A percentile compares a stretch with the other conserved stretches of the same genome.
Conservation (phyloP, 306 rosid genomes). For the Psophocarpus tetragonolobus region DNA sequence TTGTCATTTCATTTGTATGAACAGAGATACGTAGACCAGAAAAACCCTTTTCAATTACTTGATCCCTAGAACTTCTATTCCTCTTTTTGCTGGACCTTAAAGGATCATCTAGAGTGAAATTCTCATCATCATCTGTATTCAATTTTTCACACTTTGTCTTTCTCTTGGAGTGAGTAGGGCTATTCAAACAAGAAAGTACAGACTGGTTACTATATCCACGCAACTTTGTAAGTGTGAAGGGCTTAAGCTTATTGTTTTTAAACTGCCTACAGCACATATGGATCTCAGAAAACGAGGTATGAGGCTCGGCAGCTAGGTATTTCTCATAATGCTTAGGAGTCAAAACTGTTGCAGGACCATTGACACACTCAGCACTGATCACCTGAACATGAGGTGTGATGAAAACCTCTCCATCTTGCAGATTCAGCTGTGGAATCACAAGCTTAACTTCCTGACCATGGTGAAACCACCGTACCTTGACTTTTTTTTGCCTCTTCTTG, state of each 20-base stretch:
- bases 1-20: constrained; percentile 35
- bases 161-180: constrained; percentile 45
- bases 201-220: constrained; percentile 70
- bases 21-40: constrained; percentile 36
- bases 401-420: constrained; percentile 75
- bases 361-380: constrained; percentile 76
- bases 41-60: constrained; percentile 43
- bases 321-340: constrained; percentile 76
- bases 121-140: constrained; percentile 46
- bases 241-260: constrained; percentile 59
- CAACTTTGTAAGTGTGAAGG: constrained; percentile 69
- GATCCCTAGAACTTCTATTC: constrained; percentile 44
- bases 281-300: constrained; percentile 50
- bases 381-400: constrained; percentile 86
- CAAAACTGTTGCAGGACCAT: constrained; percentile 77
- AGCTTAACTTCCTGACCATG: constrained; percentile 61
- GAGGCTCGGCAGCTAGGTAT: constrained; percentile 43
- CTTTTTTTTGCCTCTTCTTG: constrained; percentile 71
- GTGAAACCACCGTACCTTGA: constrained; percentile 84
- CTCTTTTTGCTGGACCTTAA: constrained; percentile 46
- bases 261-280: constrained; percentile 72
- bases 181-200: constrained; percentile 52
- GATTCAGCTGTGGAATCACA: constrained; percentile 55
- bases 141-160: constrained; percentile 38
- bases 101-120: constrained; percentile 46